Evolutionary conservation across 2,329 filamentous ascomycete species (phyloP).

Genomic region (Penicillium frequentans): DNA sequence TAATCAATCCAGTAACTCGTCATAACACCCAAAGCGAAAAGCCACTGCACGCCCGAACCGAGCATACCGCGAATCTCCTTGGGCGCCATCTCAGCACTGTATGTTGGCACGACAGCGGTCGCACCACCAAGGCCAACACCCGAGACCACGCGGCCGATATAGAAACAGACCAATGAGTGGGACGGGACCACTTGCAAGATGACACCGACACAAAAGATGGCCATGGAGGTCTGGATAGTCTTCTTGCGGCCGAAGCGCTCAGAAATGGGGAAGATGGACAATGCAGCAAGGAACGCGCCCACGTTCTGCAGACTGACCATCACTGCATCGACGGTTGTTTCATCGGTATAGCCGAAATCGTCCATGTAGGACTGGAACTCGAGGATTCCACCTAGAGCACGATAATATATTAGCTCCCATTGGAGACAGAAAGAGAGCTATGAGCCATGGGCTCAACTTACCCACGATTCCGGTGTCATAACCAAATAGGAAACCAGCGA

Average conservation of each 20-base stretch:
- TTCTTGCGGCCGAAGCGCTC: slow-evolving; percentile 47
- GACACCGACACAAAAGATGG: slow-evolving; percentile 38
- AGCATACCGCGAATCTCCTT: slow-evolving; percentile 44
- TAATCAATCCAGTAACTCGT: slow-evolving; percentile 51
- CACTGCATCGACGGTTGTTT: slow-evolving; percentile 46
- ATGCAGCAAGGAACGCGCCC: slow-evolving; percentile 55
- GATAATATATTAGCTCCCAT: neutral
- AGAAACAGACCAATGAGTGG: slow-evolving; percentile 47
- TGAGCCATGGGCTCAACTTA: slow-evolving; percentile 1
- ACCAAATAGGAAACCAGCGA: slow-evolving; percentile 34
- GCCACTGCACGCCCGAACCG: slow-evolving; percentile 38
- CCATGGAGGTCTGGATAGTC: slow-evolving; percentile 46
- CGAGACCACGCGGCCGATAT: slow-evolving; percentile 48
- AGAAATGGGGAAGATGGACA: slow-evolving; percentile 49
- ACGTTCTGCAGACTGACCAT: slow-evolving; percentile 52
- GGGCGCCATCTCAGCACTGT: slow-evolving; percentile 44
- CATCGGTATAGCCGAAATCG: slow-evolving; percentile 45
- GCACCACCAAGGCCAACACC: slow-evolving; percentile 50
- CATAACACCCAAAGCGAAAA: slow-evolving; percentile 39
- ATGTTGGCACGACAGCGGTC: slow-evolving; percentile 44
- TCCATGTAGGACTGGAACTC: slow-evolving; percentile 44
- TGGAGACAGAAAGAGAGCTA: no score
- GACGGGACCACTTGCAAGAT: slow-evolving; percentile 52
- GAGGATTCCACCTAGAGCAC: slow-evolving; percentile 41
- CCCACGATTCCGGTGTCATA: slow-evolving; percentile 38